A percentile compares a stretch with the other conserved stretches of the same genome.
Evolutionary conservation across 495 filamentous ascomycete species (phyloP).

Genomic region (Umbilicaria muhlenbergii): DNA sequence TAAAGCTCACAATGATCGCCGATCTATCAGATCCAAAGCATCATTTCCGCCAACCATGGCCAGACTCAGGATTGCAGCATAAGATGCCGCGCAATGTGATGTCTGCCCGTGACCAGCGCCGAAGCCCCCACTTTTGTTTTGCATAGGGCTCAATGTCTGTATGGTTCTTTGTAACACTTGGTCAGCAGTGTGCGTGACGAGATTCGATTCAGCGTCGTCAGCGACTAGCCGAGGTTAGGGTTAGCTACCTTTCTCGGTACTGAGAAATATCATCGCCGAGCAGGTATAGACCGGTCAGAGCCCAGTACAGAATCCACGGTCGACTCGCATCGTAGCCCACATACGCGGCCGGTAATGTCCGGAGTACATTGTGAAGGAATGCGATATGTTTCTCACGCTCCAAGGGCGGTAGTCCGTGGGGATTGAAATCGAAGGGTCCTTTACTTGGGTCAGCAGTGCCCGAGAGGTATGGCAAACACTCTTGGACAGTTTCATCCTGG

Average conservation of each 20-base stretch:
- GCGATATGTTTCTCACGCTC: constrained; percentile 50
- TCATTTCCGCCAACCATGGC: constrained; percentile 60
- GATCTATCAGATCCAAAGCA: constrained; percentile 60
- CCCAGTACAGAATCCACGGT: constrained; percentile 93
- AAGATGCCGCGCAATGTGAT: constrained; percentile 76
- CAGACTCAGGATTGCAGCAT: constrained; percentile 65
- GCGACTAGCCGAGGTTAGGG: background rate
- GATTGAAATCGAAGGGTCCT: constrained; percentile 37
- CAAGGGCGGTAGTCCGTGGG: constrained; percentile 56
- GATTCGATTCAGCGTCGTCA: background rate
- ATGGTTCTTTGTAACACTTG: constrained; percentile 34
- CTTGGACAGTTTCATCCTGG: constrained; percentile 50
- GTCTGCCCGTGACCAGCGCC: constrained; percentile 85
- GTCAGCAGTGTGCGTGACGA: constrained; percentile 3
- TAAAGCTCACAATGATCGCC: constrained; percentile 51
- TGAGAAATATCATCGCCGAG: constrained; percentile 59
- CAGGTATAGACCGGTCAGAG: constrained; percentile 50
- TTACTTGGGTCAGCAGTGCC: constrained; percentile 23
- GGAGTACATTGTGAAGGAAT: constrained; percentile 58
- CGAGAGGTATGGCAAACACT: constrained; percentile 54
- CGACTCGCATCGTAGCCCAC: constrained; percentile 63
- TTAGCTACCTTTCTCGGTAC: constrained; percentile 46
- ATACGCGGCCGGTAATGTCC: constrained; percentile 47
- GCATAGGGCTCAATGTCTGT: constrained; percentile 57
- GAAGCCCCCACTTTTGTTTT: constrained; percentile 75